Conservation (phyloP, 2,329 filamentous ascomycete genomes). For the Xylaria sp. region DNA sequence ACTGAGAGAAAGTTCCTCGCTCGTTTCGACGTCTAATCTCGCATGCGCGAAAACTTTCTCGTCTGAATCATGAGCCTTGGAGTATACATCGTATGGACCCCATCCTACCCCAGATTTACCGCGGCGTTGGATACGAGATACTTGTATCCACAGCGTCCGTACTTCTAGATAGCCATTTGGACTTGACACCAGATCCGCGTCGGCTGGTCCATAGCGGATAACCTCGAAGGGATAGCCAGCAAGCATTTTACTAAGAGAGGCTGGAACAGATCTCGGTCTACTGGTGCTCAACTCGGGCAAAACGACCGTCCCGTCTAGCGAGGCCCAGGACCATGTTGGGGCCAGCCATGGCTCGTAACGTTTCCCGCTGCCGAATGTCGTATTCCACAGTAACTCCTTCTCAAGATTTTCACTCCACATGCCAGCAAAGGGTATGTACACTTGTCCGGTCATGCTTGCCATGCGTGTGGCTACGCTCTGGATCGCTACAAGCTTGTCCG, state of each 20-base stretch:
- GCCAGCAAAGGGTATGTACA: background rate
- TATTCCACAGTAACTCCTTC: conserved; percentile 34
- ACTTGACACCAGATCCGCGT: background rate
- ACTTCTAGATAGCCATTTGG: background rate
- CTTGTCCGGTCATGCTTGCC: background rate
- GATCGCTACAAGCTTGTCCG: background rate
- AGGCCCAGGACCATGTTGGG: conserved; percentile 41
- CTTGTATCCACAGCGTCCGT: background rate
- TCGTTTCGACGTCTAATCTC: background rate
- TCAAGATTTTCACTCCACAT: background rate
- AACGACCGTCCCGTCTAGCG: conserved; percentile 28
- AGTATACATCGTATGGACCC: background rate
- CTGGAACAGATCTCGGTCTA: background rate
- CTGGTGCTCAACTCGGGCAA: background rate
- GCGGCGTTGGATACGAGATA: background rate
- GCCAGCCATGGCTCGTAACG: conserved; percentile 32
- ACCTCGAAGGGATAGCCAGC: background rate
- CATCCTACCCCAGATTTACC: background rate
- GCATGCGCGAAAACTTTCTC: background rate
- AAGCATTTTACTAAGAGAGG: background rate
- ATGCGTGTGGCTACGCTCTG: background rate
- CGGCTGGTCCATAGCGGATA: background rate
- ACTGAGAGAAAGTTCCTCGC: background rate
- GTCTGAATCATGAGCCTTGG: background rate
- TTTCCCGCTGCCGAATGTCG: conserved; percentile 6